phyloP scores from a whole-genome alignment of 495 filamentous ascomycete species.

The Aspergillus nanangensis region DNA sequence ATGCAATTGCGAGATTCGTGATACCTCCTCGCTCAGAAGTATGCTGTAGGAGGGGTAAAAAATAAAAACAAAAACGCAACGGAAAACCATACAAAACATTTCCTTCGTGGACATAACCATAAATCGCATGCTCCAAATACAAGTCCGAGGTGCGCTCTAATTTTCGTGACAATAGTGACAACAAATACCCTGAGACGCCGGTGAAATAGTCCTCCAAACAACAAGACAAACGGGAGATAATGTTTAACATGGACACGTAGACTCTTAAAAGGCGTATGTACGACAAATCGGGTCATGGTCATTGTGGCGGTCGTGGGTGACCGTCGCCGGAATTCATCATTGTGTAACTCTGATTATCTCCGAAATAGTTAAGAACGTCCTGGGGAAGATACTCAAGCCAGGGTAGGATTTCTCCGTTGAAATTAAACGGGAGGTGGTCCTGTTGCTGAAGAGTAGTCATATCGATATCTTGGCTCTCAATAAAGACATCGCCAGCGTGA shows the following conservation, averaged over 20 bases:
- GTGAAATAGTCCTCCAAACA: slow-evolving; percentile 3
- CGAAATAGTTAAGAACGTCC: slow-evolving; percentile 56
- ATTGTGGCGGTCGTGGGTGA: slow-evolving; percentile 22
- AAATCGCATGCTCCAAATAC: not conserved
- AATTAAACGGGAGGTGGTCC: slow-evolving; percentile 36
- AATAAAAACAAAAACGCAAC: not conserved
- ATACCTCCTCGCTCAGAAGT: not conserved
- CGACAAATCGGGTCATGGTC: slow-evolving; percentile 9
- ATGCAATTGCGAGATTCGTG: not conserved
- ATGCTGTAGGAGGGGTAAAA: not conserved
- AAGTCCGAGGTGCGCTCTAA: slow-evolving; percentile 1
- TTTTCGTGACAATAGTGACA: slow-evolving; percentile 5
- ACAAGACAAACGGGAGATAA: slow-evolving; percentile 6
- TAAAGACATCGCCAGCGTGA: slow-evolving; percentile 53
- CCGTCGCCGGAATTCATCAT: slow-evolving; percentile 32
- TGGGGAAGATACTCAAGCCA: slow-evolving; percentile 68
- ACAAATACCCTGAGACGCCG: slow-evolving; percentile 11
- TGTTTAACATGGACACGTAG: slow-evolving; percentile 17
- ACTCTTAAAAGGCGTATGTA: slow-evolving; percentile 13
- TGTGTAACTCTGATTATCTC: slow-evolving; percentile 34
- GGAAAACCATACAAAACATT: not conserved
- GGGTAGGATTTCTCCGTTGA: slow-evolving; percentile 55
- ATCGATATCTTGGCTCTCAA: slow-evolving; percentile 68
- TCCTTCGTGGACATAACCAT: not conserved
- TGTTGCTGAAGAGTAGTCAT: slow-evolving; percentile 47